phyloP scores from a whole-genome alignment of 2,329 filamentous ascomycete species.

The Ophiostoma piceae region DNA sequence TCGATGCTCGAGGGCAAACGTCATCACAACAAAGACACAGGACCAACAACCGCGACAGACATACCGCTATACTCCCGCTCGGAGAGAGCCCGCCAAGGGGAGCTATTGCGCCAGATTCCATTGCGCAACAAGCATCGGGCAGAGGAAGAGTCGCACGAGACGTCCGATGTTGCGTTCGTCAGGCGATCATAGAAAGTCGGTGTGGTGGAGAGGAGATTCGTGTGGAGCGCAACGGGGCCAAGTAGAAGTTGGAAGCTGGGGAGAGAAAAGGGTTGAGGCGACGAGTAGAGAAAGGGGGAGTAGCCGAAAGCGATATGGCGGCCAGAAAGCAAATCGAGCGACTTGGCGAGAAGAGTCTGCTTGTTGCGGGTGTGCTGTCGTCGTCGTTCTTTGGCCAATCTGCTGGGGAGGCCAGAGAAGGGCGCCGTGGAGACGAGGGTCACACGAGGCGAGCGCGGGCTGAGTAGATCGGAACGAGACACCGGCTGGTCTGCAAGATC shows the following conservation, averaged over 20 bases:
- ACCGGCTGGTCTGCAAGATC: neutral
- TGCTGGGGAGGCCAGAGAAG: neutral
- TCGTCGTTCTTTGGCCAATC: neutral
- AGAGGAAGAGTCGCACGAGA: conserved; percentile 15
- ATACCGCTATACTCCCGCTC: conserved; percentile 69
- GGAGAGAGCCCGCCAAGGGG: conserved; percentile 70
- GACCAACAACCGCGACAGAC: conserved; percentile 29
- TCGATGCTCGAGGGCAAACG: neutral
- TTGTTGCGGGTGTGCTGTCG: neutral
- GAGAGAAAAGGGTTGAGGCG: neutral
- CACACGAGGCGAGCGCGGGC: neutral
- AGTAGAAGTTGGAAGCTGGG: neutral
- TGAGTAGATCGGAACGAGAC: neutral
- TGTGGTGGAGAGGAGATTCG: conserved; percentile 11
- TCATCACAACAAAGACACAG: neutral
- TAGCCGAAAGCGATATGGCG: neutral
- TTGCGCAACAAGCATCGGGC: conserved; percentile 44
- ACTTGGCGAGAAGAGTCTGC: neutral
- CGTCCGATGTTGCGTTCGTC: conserved; percentile 18
- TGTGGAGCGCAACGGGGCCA: neutral
- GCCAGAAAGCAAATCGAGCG: neutral
- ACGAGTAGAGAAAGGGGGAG: neutral
- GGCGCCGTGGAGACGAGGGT: neutral
- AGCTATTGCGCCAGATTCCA: conserved; percentile 54
- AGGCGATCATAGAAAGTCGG: conserved; percentile 22